Percentiles rank a stretch among this genome's conserved stretches.
These are phyloP conservation scores for Heterobasidion irregulare DNA, from an alignment of 1,284 basidiomycete genomes.

Conservation along the genomic window DNA sequence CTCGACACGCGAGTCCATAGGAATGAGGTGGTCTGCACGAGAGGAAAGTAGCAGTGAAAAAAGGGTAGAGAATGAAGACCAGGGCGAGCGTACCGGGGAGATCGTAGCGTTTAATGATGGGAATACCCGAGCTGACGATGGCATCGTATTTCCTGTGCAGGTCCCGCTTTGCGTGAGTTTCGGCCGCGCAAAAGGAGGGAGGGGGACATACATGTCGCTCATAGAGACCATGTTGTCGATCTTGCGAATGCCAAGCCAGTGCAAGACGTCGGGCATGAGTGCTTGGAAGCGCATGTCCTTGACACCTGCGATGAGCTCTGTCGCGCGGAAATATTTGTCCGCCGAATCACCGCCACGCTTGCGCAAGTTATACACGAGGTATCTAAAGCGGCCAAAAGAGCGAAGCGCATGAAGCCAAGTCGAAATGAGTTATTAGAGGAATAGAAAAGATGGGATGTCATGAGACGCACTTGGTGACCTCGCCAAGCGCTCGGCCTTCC, in stretches of 20 bases:
- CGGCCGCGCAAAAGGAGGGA: background rate
- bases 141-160: slow-evolving; percentile 84
- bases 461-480: slow-evolving; percentile 73
- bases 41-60: background rate
- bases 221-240: slow-evolving; percentile 89
- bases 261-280: slow-evolving; percentile 92
- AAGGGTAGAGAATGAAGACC: background rate
- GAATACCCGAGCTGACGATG: slow-evolving; percentile 83
- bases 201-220: slow-evolving; percentile 68
- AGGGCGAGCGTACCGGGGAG: slow-evolving; percentile 50
- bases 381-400: slow-evolving; percentile 29
- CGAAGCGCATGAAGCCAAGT: background rate
- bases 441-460: background rate
- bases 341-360: slow-evolving; percentile 92
- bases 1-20: slow-evolving; percentile 89
- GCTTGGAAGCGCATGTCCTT: slow-evolving; percentile 96
- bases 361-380: slow-evolving; percentile 90
- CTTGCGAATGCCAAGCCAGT: slow-evolving; percentile 89
- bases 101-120: slow-evolving; percentile 78
- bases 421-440: background rate
- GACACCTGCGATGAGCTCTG: slow-evolving; percentile 89
- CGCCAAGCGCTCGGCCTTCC: slow-evolving; percentile 87
- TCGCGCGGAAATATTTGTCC: slow-evolving; percentile 90
- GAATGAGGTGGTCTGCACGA: slow-evolving; percentile 68
- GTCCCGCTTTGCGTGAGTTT: background rate